Evolutionary conservation across 805 yeast species (phyloP).

Genomic region (Ogataea methanolica): DNA sequence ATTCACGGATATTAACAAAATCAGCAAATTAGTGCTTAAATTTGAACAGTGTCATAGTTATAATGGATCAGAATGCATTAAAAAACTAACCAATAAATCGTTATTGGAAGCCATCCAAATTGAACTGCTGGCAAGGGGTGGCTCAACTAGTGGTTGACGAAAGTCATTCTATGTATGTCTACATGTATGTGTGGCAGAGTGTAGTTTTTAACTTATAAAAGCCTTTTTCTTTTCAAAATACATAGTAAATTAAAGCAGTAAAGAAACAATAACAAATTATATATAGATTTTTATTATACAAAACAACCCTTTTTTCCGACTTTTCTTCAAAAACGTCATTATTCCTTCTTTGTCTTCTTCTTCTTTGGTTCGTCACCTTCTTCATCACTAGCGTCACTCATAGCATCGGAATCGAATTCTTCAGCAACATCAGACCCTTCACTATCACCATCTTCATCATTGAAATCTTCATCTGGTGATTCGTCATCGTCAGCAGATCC

Average conservation of each 20-base stretch:
- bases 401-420: slow-evolving; percentile 72
- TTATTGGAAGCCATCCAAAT: slow-evolving; percentile 13
- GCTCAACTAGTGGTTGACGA: too few relatives aligned
- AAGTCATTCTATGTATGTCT: too few relatives aligned
- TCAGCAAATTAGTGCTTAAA: slow-evolving; percentile 13
- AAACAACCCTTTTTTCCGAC: not conserved
- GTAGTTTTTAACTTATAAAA: too few relatives aligned
- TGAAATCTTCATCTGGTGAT: slow-evolving; percentile 83
- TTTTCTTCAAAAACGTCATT: not conserved
- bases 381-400: slow-evolving; percentile 24
- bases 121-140: slow-evolving; percentile 12
- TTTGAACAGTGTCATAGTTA: slow-evolving; percentile 15
- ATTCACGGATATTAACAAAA: slow-evolving; percentile 17
- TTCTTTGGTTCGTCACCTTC: slow-evolving; percentile 23
- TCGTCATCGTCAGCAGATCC: slow-evolving; percentile 80
- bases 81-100: slow-evolving; percentile 10
- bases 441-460: slow-evolving; percentile 38
- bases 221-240: not conserved
- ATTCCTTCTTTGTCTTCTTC: slow-evolving; percentile 24
- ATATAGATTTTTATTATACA: not conserved
- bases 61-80: slow-evolving; percentile 5
- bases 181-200: too few relatives aligned
- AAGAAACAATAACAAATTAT: not conserved
- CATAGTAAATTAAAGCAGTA: not conserved
- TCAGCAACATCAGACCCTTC: slow-evolving; percentile 62